Conservation (phyloP, 805 yeast genomes). For the Saccharomycopsis microspora region DNA sequence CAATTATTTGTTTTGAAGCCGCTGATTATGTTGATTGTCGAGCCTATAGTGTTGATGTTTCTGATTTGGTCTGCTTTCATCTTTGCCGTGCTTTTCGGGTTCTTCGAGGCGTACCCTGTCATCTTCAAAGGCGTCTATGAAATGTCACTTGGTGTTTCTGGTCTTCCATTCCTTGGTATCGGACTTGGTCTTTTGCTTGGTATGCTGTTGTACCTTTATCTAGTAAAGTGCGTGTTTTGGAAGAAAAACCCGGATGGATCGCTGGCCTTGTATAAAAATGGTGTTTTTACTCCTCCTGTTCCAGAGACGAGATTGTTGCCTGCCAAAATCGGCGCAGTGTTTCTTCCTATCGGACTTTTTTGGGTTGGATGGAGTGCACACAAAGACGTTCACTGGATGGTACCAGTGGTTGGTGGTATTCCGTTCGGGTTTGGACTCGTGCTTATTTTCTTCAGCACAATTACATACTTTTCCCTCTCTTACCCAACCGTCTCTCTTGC, state of each 20-base stretch:
- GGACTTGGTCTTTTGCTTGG: slow-evolving; percentile 58
- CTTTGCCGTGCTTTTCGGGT: slow-evolving; percentile 69
- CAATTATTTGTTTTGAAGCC: slow-evolving; percentile 50
- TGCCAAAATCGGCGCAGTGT: slow-evolving; percentile 57
- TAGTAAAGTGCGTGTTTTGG: slow-evolving; percentile 40
- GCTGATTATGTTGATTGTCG: slow-evolving; percentile 53
- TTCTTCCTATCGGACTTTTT: slow-evolving; percentile 57
- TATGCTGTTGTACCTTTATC: slow-evolving; percentile 34
- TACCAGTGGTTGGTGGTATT: slow-evolving; percentile 64
- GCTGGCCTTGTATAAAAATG: slow-evolving; percentile 39
- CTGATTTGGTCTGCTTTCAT: slow-evolving; percentile 64
- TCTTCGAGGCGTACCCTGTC: slow-evolving; percentile 70
- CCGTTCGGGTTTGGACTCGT: slow-evolving; percentile 70
- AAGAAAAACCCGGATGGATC: slow-evolving; percentile 54
- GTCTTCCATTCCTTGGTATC: slow-evolving; percentile 61
- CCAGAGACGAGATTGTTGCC: slow-evolving; percentile 54
- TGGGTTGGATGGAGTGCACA: slow-evolving; percentile 79
- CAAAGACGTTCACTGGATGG: slow-evolving; percentile 59
- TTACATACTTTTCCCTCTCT: slow-evolving; percentile 57
- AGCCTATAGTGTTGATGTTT: slow-evolving; percentile 64
- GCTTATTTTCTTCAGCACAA: slow-evolving; percentile 56
- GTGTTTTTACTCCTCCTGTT: slow-evolving; percentile 39
- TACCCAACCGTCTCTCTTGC: slow-evolving; percentile 74
- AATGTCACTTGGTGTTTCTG: slow-evolving; percentile 52
- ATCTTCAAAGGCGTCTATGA: slow-evolving; percentile 55